Percentiles rank a stretch among this genome's conserved stretches.
phyloP scores from a whole-genome alignment of 768 basidiomycete species.

The Cystofilobasidium bisporidii region DNA sequence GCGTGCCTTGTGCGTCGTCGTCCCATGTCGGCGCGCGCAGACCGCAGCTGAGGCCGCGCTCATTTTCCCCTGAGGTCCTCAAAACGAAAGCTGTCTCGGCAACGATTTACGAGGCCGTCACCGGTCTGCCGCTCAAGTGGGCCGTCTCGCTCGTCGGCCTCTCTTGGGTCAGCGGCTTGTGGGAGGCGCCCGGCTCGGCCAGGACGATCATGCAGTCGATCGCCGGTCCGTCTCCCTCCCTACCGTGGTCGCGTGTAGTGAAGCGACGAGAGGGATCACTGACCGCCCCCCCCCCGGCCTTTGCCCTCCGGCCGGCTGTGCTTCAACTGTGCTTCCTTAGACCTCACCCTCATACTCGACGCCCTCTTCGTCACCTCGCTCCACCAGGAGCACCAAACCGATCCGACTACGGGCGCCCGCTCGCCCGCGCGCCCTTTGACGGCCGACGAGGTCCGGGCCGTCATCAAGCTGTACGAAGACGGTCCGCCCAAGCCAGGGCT shows the following conservation, averaged over 20 bases:
- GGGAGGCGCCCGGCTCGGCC: constrained; percentile 21
- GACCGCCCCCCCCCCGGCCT: background rate
- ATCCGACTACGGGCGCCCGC: background rate
- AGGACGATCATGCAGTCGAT: constrained; percentile 22
- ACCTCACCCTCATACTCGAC: constrained; percentile 25
- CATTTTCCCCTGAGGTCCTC: constrained; percentile 1
- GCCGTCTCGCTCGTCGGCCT: constrained; percentile 14
- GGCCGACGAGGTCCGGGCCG: constrained; percentile 15
- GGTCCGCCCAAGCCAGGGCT: background rate
- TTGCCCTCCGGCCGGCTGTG: background rate
- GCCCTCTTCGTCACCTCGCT: constrained; percentile 10
- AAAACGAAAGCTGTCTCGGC: constrained; percentile 8
- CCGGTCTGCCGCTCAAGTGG: constrained; percentile 26
- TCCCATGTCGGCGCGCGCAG: background rate
- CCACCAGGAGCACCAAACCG: background rate
- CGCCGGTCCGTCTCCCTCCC: constrained; percentile 23
- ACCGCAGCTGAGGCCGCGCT: background rate
- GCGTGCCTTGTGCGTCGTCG: background rate
- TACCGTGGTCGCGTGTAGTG: no score
- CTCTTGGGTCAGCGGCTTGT: constrained; percentile 14
- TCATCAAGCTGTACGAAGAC: constrained; percentile 20
- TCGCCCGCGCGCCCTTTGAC: constrained; percentile 17
- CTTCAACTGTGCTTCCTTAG: background rate
- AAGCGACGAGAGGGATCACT: no score
- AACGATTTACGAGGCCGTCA: constrained; percentile 25